Base-by-base conservation (phyloP, 768 basidiomycete genomes). In the Tubosaeta sp. region DNA sequence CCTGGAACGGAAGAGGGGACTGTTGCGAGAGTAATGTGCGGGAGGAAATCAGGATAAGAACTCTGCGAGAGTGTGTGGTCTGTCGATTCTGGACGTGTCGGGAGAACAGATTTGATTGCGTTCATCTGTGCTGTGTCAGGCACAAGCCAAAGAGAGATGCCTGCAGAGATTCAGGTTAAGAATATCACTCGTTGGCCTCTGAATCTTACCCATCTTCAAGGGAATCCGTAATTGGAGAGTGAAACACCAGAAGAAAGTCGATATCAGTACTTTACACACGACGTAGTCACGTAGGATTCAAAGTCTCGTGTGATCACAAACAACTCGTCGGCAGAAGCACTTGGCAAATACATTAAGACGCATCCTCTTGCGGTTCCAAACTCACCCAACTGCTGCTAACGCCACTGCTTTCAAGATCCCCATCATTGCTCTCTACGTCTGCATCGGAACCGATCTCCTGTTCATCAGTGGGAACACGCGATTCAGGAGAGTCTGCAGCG, bases 321-420 rank as follows among this genome's bases (percentile, higher is more conserved):
- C 30, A 52, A 14, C 5, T 27, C 36, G 3, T 14, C 22, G 49
- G 19, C 22, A 36, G 30, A 40, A 55, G 18, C 10, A 22, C 35
- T 18, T 32, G 29, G 25, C 31, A 12, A 6, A 21, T 19, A 31
- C 39, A 38, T 43, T 16, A 30, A 48, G 29, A 22, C 19, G 31
- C 18, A 29, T 31, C 43, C 44, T 52, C 59, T 34, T 52, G 63
- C 9, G 63, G 49, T 34, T 61, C 63, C 61, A 90, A 69, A 63
- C 81, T 87, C 46, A 91, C 71, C 88, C 88, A 91, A 55, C 86
- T 88, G 44, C 80, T 75, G 32, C 71, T 79, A 24, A 79, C 80
- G 27, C 73, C 74, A 5, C 74, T 69, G 12, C 58, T 66, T 52
- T 77, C 82, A 3, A 76, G 72, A 51, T 79, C 81, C 2, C 76